phyloP scores from a whole-genome alignment of 257 asterid genomes.

The Nicotiana attenuata region DNA sequence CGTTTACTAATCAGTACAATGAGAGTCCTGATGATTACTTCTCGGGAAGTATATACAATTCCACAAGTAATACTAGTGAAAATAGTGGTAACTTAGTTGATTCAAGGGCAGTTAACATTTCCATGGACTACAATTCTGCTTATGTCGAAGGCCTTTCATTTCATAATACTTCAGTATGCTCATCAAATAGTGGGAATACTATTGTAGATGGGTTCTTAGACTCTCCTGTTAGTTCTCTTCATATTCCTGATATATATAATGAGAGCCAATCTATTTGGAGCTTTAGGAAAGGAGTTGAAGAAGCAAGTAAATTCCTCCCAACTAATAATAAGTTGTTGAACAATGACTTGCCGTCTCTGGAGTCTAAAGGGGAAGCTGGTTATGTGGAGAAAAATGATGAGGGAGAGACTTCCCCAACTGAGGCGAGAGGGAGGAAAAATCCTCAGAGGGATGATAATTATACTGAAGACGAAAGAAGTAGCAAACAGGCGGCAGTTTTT shows the following conservation, averaged over 20 bases:
- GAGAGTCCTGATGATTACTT: constrained; percentile 14
- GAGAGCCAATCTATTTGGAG: constrained; percentile 40
- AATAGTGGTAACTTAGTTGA: constrained; percentile 18
- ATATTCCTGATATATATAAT: constrained; percentile 25
- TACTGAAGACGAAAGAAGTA: constrained; percentile 45
- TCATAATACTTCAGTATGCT: constrained; percentile 14
- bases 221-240: constrained; percentile 46
- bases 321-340: constrained; percentile 23
- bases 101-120: constrained; percentile 28
- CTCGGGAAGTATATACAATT: constrained; percentile 8
- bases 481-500: constrained; percentile 37
- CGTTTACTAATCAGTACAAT: neutral
- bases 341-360: constrained; percentile 12
- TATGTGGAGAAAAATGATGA: constrained; percentile 13
- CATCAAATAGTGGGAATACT: constrained; percentile 34
- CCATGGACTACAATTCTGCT: constrained; percentile 18
- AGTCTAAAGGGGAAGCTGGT: constrained; percentile 3
- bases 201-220: constrained; percentile 37
- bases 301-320: constrained; percentile 51
- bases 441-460: constrained; percentile 23
- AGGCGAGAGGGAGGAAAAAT: constrained; percentile 39
- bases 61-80: constrained; percentile 6
- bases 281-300: constrained; percentile 51
- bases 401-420: constrained; percentile 21
- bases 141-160: constrained; percentile 6